phyloP scores from a whole-genome alignment of 495 filamentous ascomycete species.

The Penicillium cataractarum region DNA sequence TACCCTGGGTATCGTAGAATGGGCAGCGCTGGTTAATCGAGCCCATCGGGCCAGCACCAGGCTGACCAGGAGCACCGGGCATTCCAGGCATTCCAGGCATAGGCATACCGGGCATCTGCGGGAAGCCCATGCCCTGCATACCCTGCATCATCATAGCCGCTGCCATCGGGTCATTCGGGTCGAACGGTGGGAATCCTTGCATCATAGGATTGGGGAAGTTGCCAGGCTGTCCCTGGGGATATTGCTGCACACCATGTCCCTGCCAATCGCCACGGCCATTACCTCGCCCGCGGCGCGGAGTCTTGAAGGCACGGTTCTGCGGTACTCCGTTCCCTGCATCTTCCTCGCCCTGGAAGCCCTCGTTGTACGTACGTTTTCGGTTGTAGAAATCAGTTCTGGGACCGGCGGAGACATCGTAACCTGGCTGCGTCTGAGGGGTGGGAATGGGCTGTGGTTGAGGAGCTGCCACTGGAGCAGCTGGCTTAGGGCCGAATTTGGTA shows the following conservation, averaged over 20 bases:
- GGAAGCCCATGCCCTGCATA: constrained; percentile 64
- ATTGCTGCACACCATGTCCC: constrained; percentile 31
- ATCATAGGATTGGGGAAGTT: constrained; percentile 48
- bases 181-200: constrained; percentile 56
- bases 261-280: constrained; percentile 57
- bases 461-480: constrained; percentile 34
- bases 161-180: constrained; percentile 69
- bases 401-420: constrained; percentile 43
- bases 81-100: constrained; percentile 45
- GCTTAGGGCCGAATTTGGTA: constrained; percentile 63
- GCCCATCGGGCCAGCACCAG: constrained; percentile 35
- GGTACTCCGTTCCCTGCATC: constrained; percentile 40
- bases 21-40: constrained; percentile 65
- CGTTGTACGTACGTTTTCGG: constrained; percentile 63
- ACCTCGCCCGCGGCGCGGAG: constrained; percentile 68
- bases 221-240: constrained; percentile 33
- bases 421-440: constrained; percentile 26
- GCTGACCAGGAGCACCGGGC: constrained; percentile 29
- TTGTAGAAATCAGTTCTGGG: constrained; percentile 35
- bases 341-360: constrained; percentile 58
- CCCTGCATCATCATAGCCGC: constrained; percentile 64
- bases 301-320: constrained; percentile 68
- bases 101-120: constrained; percentile 57
- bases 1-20: constrained; percentile 88
- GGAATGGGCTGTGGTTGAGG: constrained; percentile 55